Percentiles rank a stretch among this genome's conserved stretches.
These are phyloP conservation scores for Sungouiozyma ichnusensis DNA, from an alignment of 805 yeast genomes.

Conservation along the genomic window DNA sequence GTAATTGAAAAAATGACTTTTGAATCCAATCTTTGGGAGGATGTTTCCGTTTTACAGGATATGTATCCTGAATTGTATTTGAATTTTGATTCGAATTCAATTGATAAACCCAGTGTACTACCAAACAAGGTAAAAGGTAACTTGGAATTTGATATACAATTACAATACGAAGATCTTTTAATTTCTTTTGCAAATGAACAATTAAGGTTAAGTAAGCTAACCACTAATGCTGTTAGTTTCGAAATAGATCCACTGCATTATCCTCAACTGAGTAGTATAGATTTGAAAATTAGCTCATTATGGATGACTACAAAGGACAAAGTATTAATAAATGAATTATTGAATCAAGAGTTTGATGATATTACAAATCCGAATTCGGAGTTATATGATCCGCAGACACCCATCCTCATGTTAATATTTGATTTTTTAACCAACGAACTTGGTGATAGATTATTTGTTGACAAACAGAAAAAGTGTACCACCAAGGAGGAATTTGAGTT, in stretches of 20 bases:
- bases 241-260: conserved; percentile 8
- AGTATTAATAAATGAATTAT: conserved; percentile 7
- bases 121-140: conserved; percentile 5
- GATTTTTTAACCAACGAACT: conserved; percentile 30
- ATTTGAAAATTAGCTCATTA: conserved; percentile 17
- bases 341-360: conserved; percentile 29
- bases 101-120: conserved; percentile 1
- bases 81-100: conserved; percentile 1
- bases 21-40: conserved; percentile 12
- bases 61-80: conserved; percentile 26
- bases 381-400: conserved; percentile 15
- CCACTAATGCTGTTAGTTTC: conserved; percentile 10
- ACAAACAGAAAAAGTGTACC: conserved; percentile 4
- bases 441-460: conserved; percentile 8
- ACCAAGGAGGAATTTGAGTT: conserved; percentile 9
- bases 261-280: conserved; percentile 9
- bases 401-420: conserved; percentile 35
- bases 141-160: conserved; percentile 11
- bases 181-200: conserved; percentile 7
- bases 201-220: conserved; percentile 8
- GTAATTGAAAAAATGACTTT: not conserved
- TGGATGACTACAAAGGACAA: conserved; percentile 25
- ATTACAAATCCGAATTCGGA: conserved; percentile 11
- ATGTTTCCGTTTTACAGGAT: conserved; percentile 16
- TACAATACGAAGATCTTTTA: conserved; percentile 7